Evolutionary conservation across 2,329 filamentous ascomycete genomes (phyloP).

Genomic region (Sarocladiaceae sp.): DNA sequence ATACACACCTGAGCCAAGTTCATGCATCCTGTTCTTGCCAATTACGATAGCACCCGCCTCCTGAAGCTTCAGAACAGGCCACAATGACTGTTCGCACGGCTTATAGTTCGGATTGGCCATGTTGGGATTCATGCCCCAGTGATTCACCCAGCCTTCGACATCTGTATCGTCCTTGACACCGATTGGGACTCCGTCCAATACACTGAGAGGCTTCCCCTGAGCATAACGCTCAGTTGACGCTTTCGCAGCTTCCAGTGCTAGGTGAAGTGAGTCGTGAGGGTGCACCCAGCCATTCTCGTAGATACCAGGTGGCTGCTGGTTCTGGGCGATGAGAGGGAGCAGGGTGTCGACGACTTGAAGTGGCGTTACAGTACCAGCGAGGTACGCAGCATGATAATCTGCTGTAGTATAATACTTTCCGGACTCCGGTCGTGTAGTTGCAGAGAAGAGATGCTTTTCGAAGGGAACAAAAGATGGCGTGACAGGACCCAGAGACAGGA

Average conservation of each 20-base stretch:
- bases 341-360: conserved; percentile 66
- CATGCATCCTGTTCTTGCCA: conserved; percentile 74
- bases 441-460: conserved; percentile 34
- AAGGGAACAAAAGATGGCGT: conserved; percentile 32
- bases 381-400: conserved; percentile 76
- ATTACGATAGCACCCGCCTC: conserved; percentile 32
- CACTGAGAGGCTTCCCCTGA: conserved; percentile 57
- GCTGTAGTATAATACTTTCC: conserved; percentile 63
- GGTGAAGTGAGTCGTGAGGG: conserved; percentile 50
- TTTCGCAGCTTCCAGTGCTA: conserved; percentile 62
- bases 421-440: conserved; percentile 18
- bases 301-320: conserved; percentile 46
- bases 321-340: conserved; percentile 64
- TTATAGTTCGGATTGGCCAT: conserved; percentile 51
- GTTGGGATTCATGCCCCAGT: conserved; percentile 55
- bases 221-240: conserved; percentile 72
- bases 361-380: conserved; percentile 65
- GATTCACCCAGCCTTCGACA: conserved; percentile 65
- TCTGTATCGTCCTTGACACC: conserved; percentile 80
- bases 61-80: conserved; percentile 46
- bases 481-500: conserved; percentile 44
- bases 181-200: conserved; percentile 78
- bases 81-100: conserved; percentile 53
- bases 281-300: conserved; percentile 74
- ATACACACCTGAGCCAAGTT: conserved; percentile 63